Evolutionary conservation across 1,284 basidiomycete species (phyloP).

Genomic region (Ustilago nuda): DNA sequence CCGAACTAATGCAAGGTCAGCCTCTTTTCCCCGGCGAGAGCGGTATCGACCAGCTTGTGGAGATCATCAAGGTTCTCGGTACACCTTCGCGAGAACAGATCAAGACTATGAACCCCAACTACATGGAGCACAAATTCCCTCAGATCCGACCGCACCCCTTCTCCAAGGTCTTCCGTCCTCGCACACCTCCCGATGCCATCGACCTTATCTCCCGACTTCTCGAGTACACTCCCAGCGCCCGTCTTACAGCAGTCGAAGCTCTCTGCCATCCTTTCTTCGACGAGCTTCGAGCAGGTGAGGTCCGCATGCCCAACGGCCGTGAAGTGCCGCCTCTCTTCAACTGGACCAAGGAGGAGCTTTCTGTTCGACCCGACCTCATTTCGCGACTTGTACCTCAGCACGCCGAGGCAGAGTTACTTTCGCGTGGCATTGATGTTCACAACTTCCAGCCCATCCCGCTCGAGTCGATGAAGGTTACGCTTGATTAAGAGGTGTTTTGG

Average conservation of each 20-base stretch:
- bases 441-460: constrained; percentile 75
- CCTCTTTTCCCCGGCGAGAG: constrained; percentile 99
- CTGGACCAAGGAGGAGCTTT: constrained; percentile 96
- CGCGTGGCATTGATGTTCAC: constrained; percentile 87
- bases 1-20: constrained; percentile 98
- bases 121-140: constrained; percentile 99
- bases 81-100: constrained; percentile 99
- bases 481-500: constrained; percentile 57
- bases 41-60: constrained; percentile 98
- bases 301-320: constrained; percentile 95
- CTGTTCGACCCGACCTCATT: constrained; percentile 93
- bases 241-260: constrained; percentile 90
- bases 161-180: constrained; percentile 92
- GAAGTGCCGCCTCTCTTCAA: constrained; percentile 94
- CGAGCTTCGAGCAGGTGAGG: constrained; percentile 82
- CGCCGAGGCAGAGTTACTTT: constrained; percentile 86
- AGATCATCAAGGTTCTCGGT: constrained; percentile 99
- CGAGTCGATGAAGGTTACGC: constrained; percentile 67
- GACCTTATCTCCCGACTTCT: constrained; percentile 92
- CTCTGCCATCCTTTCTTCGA: constrained; percentile 91
- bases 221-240: constrained; percentile 94
- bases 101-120: constrained; percentile 99
- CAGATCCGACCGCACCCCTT: constrained; percentile 87
- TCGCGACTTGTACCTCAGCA: constrained; percentile 88
- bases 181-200: constrained; percentile 95